Percentiles rank a stretch among this genome's conserved stretches.
These are phyloP conservation scores for Discostella pseudostelligera DNA, from an alignment of 108 stramenopile genomes.

Conservation along the genomic window DNA sequence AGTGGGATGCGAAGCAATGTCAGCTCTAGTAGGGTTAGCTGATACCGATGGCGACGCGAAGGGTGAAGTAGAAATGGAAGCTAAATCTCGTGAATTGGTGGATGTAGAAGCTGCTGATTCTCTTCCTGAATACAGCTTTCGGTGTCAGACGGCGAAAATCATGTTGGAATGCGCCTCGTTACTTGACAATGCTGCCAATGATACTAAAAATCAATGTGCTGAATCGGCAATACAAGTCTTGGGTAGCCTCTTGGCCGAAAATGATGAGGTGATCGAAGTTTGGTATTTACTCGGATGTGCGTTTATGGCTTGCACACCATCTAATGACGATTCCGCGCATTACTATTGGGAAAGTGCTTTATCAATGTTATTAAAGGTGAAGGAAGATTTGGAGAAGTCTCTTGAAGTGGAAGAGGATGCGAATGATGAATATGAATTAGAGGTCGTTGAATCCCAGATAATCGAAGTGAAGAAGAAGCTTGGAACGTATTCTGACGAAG, in stretches of 20 bases:
- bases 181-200: conserved; percentile 9
- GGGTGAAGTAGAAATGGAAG: conserved; percentile 44
- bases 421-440: conserved; percentile 51
- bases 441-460: conserved; percentile 52
- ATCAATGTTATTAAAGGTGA: conserved; percentile 68
- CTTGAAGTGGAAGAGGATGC: conserved; percentile 46
- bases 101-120: conserved; percentile 51
- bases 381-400: conserved; percentile 57
- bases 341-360: conserved; percentile 70
- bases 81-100: conserved; percentile 37
- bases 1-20: conserved; percentile 75
- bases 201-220: conserved; percentile 50
- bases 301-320: conserved; percentile 52
- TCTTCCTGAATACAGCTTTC: conserved; percentile 78
- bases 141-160: conserved; percentile 83
- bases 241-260: conserved; percentile 83
- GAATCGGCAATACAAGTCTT: conserved; percentile 75
- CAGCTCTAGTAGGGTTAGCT: conserved; percentile 67
- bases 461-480: conserved; percentile 55
- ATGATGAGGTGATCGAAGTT: conserved; percentile 88
- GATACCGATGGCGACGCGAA: conserved; percentile 31
- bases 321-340: conserved; percentile 53
- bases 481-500: conserved; percentile 9
- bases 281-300: conserved; percentile 86
- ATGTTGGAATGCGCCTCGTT: conserved; percentile 76